Percentiles rank a stretch among this genome's conserved stretches.
phyloP scores from a whole-genome alignment of 2,329 filamentous ascomycete genomes.

The Pseudocercospora ulei region DNA sequence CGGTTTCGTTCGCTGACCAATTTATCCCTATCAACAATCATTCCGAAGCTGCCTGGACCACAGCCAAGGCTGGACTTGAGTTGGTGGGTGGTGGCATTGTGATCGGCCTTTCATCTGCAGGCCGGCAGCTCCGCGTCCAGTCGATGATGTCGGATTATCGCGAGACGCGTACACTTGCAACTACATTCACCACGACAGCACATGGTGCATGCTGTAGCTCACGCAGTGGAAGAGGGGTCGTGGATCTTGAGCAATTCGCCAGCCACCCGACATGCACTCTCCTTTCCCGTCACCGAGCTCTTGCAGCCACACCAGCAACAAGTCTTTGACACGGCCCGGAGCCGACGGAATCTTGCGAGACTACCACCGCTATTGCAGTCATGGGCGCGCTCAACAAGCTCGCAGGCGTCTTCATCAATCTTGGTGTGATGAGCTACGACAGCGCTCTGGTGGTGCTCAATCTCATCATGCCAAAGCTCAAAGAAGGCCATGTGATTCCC shows the following conservation, averaged over 20 bases:
- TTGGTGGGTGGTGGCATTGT: no score
- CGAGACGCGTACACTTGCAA: conserved; percentile 4
- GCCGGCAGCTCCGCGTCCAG: conserved; percentile 3
- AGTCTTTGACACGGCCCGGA: conserved; percentile 1
- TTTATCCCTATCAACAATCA: no score
- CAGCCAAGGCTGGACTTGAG: no score
- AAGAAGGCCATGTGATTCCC: conserved; percentile 35
- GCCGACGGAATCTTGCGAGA: background rate
- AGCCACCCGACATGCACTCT: conserved; percentile 2
- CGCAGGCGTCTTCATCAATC: conserved; percentile 30
- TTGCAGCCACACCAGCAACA: conserved; percentile 1
- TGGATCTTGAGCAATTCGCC: background rate
- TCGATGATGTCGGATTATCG: conserved; percentile 4
- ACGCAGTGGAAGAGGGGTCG: conserved; percentile 6
- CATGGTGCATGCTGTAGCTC: conserved; percentile 7
- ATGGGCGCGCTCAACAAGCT: conserved; percentile 25
- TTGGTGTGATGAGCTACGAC: conserved; percentile 37
- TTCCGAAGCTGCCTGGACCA: no score
- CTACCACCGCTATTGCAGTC: conserved; percentile 3
- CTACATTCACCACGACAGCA: conserved; percentile 3
- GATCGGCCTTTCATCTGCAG: no score
- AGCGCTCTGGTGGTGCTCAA: conserved; percentile 36
- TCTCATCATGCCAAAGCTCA: conserved; percentile 33
- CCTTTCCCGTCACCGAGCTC: conserved; percentile 1
- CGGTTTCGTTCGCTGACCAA: no score